Evolutionary conservation across 2,329 filamentous ascomycete genomes (phyloP), one percentile per base, ranked within the genome.

Genomic region (Pyricularia sp.): DNA sequence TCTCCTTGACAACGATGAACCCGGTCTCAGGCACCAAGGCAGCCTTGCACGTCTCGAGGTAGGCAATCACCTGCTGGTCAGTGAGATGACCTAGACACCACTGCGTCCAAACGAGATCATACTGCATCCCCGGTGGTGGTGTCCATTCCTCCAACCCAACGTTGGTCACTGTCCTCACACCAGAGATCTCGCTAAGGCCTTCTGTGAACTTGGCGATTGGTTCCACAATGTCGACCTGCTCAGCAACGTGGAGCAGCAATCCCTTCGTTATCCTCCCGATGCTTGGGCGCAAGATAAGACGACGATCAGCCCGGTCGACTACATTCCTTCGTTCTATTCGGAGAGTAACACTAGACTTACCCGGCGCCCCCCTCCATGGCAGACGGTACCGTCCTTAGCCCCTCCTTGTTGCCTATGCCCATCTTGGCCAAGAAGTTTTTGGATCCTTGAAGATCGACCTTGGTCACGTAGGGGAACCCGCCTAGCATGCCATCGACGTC

Each of bases 51-150:
- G 86, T 82, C 69, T 80, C 73, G 20, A 97, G 78, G 74, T 90
- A 97, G 2, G 80, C 80, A 0, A 91, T 81, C 4, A 97, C 76
- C 76, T 96, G 88, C 9, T 78, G 79, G 76, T 97, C 93, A 0
- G 86, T 93, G 68, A 97, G 81, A 77, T 97, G 90, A 28, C 92
- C 91, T 9, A 94, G 79, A 78, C 93, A 97, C 93, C 94, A 97
- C 78, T 97, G 94, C 68, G 87, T 90, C 92, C 92, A 97, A 70
- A 97, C 88, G 64, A 97, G 78, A 76, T 94, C 90, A 78, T 97
- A 97, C 66, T 79, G 77, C 10, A 78, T 74, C 11, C 75, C 81
- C 2, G 78, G 73, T 0, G 74, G 79, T 0, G 84, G 81, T 12
- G 73, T 70, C 92, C 92, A 96, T 31, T 85, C 83, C 77, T 97